These are phyloP conservation scores for Taiozyma sp. DNA, from an alignment of 1,139 yeast species.

Conservation along the genomic window DNA sequence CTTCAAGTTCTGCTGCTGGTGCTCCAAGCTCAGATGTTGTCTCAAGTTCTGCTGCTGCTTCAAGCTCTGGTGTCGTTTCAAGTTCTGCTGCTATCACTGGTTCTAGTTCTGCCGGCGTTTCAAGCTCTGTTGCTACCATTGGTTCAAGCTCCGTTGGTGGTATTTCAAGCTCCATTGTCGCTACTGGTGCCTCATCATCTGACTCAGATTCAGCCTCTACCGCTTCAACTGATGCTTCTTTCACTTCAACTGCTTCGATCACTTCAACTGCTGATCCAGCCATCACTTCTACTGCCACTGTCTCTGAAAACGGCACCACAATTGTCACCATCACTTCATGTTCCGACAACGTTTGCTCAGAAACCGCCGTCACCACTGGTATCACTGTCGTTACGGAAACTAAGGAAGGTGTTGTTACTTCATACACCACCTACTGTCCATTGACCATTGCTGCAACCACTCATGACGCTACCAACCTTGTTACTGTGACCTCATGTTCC, in stretches of 20 bases:
- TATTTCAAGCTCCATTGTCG: neutral
- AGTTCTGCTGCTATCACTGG: too few species aligned
- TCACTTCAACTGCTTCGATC: neutral
- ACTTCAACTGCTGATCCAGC: constrained; percentile 4
- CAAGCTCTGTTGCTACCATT: too few species aligned
- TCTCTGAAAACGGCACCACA: constrained; percentile 6
- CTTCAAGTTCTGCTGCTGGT: too few species aligned
- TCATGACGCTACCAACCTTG: constrained; percentile 5
- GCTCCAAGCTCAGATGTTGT: too few species aligned
- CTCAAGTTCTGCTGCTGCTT: too few species aligned
- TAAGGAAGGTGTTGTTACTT: constrained; percentile 10
- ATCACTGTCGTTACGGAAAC: constrained; percentile 34
- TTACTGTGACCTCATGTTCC: constrained; percentile 12
- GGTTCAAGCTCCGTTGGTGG: neutral
- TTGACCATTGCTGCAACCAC: constrained; percentile 6
- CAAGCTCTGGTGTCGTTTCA: too few species aligned
- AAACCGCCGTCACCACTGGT: constrained; percentile 10
- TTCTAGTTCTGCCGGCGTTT: too few species aligned
- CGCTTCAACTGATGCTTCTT: constrained; percentile 5
- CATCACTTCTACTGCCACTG: constrained; percentile 2
- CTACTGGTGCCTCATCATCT: constrained; percentile 6
- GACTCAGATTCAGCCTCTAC: constrained; percentile 7
- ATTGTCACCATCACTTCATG: constrained; percentile 12
- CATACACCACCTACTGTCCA: constrained; percentile 12
- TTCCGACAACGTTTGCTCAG: constrained; percentile 6